phyloP scores from a whole-genome alignment of 805 yeast genomes.

The Saccharomyces kudriavzevii region DNA sequence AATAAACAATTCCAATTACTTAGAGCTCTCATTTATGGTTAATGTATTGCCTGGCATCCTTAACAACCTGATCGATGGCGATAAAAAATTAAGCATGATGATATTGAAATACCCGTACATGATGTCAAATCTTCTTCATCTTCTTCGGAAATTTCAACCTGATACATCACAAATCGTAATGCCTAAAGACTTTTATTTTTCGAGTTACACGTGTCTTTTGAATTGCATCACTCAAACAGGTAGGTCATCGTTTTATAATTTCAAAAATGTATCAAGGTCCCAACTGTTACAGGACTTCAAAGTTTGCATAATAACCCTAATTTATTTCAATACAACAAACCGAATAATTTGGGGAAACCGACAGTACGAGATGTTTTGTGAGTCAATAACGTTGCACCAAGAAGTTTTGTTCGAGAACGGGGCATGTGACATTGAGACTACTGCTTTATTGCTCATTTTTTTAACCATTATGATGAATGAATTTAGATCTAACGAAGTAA shows the following conservation, averaged over 20 bases:
- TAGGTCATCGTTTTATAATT: slow-evolving; percentile 1
- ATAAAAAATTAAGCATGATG: slow-evolving; percentile 5
- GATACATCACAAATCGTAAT: slow-evolving; percentile 2
- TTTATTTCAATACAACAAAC: not conserved
- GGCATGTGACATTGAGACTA: not conserved
- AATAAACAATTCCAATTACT: slow-evolving; percentile 6
- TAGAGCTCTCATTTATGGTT: slow-evolving; percentile 10
- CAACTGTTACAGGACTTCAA: slow-evolving; percentile 8
- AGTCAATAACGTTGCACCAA: not conserved
- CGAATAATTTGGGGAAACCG: not conserved
- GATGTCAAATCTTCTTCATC: slow-evolving; percentile 12
- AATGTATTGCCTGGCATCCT: slow-evolving; percentile 9
- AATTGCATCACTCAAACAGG: slow-evolving; percentile 12
- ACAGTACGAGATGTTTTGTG: not conserved
- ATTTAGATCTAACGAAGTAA: not conserved
- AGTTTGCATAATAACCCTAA: not conserved
- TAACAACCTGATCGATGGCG: slow-evolving; percentile 5
- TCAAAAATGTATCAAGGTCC: slow-evolving; percentile 1
- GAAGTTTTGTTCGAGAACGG: not conserved
- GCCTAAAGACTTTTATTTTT: slow-evolving; percentile 19
- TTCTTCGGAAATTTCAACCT: slow-evolving; percentile 6
- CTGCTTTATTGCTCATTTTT: not conserved
- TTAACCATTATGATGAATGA: not conserved
- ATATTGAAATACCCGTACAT: slow-evolving; percentile 9
- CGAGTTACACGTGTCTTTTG: slow-evolving; percentile 23